Evolutionary conservation across 768 basidiomycete species (phyloP).

Genomic region (Suillus variegatus): DNA sequence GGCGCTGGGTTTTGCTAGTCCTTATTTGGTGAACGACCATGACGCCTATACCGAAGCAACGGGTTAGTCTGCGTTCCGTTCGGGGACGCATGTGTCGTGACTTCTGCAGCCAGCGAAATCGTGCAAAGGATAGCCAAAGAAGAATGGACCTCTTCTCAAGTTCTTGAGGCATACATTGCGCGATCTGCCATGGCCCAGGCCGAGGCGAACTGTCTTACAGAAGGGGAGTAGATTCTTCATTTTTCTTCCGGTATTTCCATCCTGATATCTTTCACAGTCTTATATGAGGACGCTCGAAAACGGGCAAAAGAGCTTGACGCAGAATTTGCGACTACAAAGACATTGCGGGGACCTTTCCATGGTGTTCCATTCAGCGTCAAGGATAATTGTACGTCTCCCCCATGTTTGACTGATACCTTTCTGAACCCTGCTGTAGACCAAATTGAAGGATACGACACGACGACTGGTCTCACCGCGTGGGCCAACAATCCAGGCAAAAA

Average conservation of each 20-base stretch:
- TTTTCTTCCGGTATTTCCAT: neutral
- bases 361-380: constrained; percentile 83
- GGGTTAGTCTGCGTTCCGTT: constrained; percentile 36
- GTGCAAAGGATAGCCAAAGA: constrained; percentile 40
- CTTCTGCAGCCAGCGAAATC: constrained; percentile 41
- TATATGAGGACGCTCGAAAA: constrained; percentile 64
- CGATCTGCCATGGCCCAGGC: constrained; percentile 57
- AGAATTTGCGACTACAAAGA: constrained; percentile 58
- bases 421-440: constrained; percentile 44
- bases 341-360: constrained; percentile 69
- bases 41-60: constrained; percentile 46
- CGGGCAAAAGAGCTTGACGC: constrained; percentile 66
- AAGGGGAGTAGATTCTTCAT: constrained; percentile 48
- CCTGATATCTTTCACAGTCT: constrained; percentile 43
- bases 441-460: constrained; percentile 64
- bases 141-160: constrained; percentile 47
- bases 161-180: constrained; percentile 46
- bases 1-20: constrained; percentile 31
- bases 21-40: constrained; percentile 30
- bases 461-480: constrained; percentile 77
- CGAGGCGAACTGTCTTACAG: constrained; percentile 76
- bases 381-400: constrained; percentile 57
- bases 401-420: neutral
- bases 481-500: constrained; percentile 56
- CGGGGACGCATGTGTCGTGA: neutral